Conservation (phyloP, 805 yeast species). For the Komagataella pastoris region DNA sequence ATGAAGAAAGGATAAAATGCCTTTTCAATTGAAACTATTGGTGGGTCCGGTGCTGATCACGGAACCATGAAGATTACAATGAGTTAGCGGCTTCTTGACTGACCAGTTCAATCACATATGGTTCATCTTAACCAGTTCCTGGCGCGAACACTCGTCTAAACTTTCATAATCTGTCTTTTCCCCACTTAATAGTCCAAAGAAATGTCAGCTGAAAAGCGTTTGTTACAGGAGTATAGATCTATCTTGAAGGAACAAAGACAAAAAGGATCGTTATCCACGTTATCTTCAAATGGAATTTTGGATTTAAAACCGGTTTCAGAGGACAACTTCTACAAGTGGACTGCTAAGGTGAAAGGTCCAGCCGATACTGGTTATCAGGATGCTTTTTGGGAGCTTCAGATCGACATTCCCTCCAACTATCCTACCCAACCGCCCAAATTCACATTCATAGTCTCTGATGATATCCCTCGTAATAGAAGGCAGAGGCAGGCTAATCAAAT, state of each 20-base stretch:
- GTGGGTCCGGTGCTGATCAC: too few relatives aligned
- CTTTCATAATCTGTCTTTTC: not conserved
- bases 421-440: conserved; percentile 50
- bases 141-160: not conserved
- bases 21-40: too few relatives aligned
- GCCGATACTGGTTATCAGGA: conserved; percentile 34
- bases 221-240: conserved; percentile 21
- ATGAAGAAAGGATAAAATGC: too few relatives aligned
- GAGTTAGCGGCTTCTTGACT: too few relatives aligned
- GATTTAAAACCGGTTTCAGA: conserved; percentile 28
- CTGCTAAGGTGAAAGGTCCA: conserved; percentile 37
- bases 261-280: conserved; percentile 7
- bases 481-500: not conserved
- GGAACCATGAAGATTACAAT: too few relatives aligned
- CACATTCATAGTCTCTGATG: conserved; percentile 20
- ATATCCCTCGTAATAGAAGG: not conserved
- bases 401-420: conserved; percentile 31
- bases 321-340: conserved; percentile 37
- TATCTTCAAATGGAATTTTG: conserved; percentile 19
- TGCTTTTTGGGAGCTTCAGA: conserved; percentile 37
- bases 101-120: too few relatives aligned
- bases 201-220: conserved; percentile 14
- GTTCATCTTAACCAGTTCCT: too few relatives aligned
- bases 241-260: conserved; percentile 14
- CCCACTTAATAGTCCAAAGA: not conserved